phyloP scores from a whole-genome alignment of 352 stramenopile species.

The Phytophthora pistaciae region DNA sequence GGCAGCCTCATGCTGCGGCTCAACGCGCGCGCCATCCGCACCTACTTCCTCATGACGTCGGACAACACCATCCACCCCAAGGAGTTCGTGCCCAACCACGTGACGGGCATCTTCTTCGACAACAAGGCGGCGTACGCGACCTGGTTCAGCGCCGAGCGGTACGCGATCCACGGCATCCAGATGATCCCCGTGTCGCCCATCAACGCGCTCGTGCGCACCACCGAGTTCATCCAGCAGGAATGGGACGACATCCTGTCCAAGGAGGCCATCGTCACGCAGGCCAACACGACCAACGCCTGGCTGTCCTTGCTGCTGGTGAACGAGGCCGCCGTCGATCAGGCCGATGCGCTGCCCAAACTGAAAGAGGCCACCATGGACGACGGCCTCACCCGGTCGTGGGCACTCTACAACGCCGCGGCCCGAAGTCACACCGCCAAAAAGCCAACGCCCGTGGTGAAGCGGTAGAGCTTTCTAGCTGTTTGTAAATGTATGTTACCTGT shows the following conservation, averaged over 20 bases:
- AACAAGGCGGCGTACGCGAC: constrained; percentile 79
- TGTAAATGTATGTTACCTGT: too few species aligned
- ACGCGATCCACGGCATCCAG: constrained; percentile 82
- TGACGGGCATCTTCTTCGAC: constrained; percentile 77
- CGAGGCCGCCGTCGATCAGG: constrained; percentile 62
- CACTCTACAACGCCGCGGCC: constrained; percentile 68
- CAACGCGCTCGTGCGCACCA: constrained; percentile 70
- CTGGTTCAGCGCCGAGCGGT: constrained; percentile 75
- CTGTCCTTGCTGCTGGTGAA: constrained; percentile 76
- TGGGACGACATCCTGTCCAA: constrained; percentile 80
- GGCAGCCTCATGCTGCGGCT: constrained; percentile 76
- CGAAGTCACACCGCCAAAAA: constrained; percentile 14
- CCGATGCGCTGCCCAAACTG: constrained; percentile 53
- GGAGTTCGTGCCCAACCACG: constrained; percentile 71
- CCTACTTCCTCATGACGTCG: constrained; percentile 79
- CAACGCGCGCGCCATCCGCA: constrained; percentile 66
- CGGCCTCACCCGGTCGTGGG: constrained; percentile 68
- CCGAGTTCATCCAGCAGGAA: constrained; percentile 72
- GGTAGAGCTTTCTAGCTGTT: not conserved
- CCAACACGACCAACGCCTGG: constrained; percentile 63
- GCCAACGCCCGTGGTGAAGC: not conserved
- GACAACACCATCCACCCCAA: constrained; percentile 70
- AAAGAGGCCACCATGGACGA: constrained; percentile 63
- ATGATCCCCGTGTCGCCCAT: constrained; percentile 81
- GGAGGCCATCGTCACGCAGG: constrained; percentile 54